Evolutionary conservation across 129 eudicot species (phyloP).

Genomic region (Saussurea involucrata): DNA sequence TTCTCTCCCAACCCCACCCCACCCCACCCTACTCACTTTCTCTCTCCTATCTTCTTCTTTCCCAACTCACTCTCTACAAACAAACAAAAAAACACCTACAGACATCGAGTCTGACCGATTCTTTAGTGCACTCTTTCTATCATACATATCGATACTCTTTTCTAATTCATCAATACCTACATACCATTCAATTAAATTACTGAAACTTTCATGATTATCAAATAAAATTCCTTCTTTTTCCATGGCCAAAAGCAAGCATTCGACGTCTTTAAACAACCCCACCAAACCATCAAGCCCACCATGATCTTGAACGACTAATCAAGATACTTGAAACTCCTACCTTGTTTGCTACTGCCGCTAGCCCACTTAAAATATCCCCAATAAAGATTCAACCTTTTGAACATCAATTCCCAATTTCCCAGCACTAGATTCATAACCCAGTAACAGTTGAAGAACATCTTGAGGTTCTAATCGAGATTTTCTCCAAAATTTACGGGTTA

Average conservation of each 20-base stretch:
- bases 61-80: too few relatives aligned
- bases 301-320: constrained; percentile 58
- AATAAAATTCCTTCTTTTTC: constrained; percentile 52
- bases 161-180: constrained; percentile 43
- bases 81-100: too few relatives aligned
- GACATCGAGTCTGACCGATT: too few relatives aligned
- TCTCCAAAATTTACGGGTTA: constrained; percentile 54
- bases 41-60: too few relatives aligned
- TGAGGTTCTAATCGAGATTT: constrained; percentile 43
- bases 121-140: constrained; percentile 49
- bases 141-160: constrained; percentile 39
- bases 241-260: constrained; percentile 43
- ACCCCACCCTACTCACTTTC: too few relatives aligned
- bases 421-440: constrained; percentile 41
- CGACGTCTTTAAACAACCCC: constrained; percentile 62
- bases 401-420: constrained; percentile 38
- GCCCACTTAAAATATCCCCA: constrained; percentile 69
- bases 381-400: constrained; percentile 59
- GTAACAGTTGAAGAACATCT: constrained; percentile 58
- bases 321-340: constrained; percentile 44
- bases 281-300: constrained; percentile 59
- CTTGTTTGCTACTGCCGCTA: constrained; percentile 23
- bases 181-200: constrained; percentile 66
- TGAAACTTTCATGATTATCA: constrained; percentile 53
- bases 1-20: too few relatives aligned